Conservation (phyloP, 148 eudicot genomes). For the Gaultheria prostrata region DNA sequence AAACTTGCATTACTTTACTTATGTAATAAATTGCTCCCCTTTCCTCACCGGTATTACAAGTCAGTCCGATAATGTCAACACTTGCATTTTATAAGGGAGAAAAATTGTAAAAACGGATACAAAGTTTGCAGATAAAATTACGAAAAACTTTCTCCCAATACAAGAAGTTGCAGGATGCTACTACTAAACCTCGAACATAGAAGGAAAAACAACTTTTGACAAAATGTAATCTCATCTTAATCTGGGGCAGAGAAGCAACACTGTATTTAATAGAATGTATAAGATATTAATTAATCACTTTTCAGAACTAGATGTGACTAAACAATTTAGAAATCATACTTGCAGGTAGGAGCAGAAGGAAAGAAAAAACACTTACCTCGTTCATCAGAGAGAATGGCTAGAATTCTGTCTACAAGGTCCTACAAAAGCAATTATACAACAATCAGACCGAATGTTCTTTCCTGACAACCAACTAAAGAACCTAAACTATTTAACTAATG, state of each 20-base stretch:
- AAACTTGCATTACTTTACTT: not conserved
- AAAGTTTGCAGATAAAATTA: not conserved
- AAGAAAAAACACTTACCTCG: slow-evolving; percentile 46
- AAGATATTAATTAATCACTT: not conserved
- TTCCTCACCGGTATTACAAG: not conserved
- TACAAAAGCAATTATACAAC: slow-evolving; percentile 24
- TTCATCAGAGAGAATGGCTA: slow-evolving; percentile 82
- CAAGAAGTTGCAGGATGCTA: not conserved
- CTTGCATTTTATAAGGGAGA: not conserved
- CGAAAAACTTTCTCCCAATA: not conserved
- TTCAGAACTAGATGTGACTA: not conserved
- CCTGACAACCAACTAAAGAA: not conserved
- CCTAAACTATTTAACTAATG: not conserved
- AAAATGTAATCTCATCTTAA: not conserved
- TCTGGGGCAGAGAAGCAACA: slow-evolving; percentile 3
- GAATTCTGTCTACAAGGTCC: slow-evolving; percentile 86
- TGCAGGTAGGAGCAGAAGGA: not conserved
- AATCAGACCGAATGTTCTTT: not conserved
- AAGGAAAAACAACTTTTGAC: not conserved
- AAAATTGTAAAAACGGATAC: not conserved
- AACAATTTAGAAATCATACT: slow-evolving; percentile 4
- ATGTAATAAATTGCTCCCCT: not conserved
- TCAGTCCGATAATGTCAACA: no score
- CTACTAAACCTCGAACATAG: not conserved
- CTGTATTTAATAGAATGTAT: not conserved